Percentiles rank a stretch among this genome's conserved stretches.
phyloP scores from a whole-genome alignment of 2,329 filamentous ascomycete genomes.

The Geoglossum cookeanum region DNA sequence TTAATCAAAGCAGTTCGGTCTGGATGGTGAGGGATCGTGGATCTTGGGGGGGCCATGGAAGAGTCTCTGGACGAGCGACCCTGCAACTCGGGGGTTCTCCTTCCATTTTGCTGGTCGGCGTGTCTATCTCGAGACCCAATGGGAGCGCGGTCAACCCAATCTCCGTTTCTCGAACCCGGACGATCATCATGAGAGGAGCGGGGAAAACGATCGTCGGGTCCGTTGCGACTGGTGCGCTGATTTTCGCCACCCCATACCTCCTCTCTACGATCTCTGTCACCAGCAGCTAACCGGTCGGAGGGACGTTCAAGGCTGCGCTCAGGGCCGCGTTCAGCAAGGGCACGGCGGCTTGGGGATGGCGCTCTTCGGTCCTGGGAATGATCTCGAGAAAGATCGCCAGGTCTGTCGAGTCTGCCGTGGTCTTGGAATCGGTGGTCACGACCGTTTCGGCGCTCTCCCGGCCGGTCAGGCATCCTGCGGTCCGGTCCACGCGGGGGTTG shows the following conservation, averaged over 20 bases:
- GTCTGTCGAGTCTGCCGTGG: constrained; percentile 26
- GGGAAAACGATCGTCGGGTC: constrained; percentile 27
- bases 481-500: constrained; percentile 25
- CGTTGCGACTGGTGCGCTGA: constrained; percentile 7
- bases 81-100: not conserved
- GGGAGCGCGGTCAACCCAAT: not conserved
- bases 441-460: constrained; percentile 17
- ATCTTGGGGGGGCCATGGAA: constrained; percentile 4
- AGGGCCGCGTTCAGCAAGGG: not conserved
- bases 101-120: constrained; percentile 2
- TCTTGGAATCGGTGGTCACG: constrained; percentile 18
- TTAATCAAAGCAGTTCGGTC: constrained; percentile 25
- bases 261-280: constrained; percentile 3
- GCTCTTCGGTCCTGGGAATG: constrained; percentile 12
- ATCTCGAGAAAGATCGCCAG: constrained; percentile 15
- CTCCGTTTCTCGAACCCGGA: constrained; percentile 2
- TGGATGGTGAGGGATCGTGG: constrained; percentile 11
- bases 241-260: not conserved
- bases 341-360: constrained; percentile 20
- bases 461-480: constrained; percentile 4
- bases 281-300: not conserved
- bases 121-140: not conserved
- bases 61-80: constrained; percentile 1
- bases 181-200: not conserved
- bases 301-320: not conserved